phyloP scores from a whole-genome alignment of 345 rosid genomes.

The Nasturtium officinale region DNA sequence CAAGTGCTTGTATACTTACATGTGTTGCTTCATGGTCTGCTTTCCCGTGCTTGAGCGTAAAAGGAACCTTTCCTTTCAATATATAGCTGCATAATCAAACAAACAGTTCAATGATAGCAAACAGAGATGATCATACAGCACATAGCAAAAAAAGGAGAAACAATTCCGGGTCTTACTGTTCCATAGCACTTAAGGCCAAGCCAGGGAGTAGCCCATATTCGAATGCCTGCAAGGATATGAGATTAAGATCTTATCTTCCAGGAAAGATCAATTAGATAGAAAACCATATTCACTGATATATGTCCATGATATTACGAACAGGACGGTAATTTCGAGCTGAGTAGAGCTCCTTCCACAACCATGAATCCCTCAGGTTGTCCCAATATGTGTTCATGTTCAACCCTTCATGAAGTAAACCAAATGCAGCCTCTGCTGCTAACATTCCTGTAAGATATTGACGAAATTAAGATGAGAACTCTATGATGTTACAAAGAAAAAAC shows the following conservation, averaged over 20 bases:
- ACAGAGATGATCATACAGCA: constrained; percentile 15
- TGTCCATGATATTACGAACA: constrained; percentile 51
- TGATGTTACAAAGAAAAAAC: not conserved
- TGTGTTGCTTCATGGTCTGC: constrained; percentile 89
- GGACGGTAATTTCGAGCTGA: constrained; percentile 85
- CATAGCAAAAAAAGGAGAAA: constrained; percentile 12
- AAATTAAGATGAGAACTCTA: constrained; percentile 1
- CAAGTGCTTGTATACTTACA: constrained; percentile 47
- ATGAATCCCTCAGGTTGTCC: constrained; percentile 68
- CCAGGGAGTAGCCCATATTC: constrained; percentile 91
- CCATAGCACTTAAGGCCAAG: constrained; percentile 72
- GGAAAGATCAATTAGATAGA: constrained; percentile 23
- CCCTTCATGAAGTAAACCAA: constrained; percentile 62
- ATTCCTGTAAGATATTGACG: constrained; percentile 60
- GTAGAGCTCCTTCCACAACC: constrained; percentile 93
- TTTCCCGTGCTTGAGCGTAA: constrained; percentile 85
- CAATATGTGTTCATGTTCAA: constrained; percentile 70
- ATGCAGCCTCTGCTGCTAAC: constrained; percentile 94
- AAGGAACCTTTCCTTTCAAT: constrained; percentile 70
- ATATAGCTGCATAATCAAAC: constrained; percentile 64
- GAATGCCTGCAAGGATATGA: constrained; percentile 62
- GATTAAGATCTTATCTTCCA: constrained; percentile 22
- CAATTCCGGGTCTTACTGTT: constrained; percentile 62
- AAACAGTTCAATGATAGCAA: constrained; percentile 5
- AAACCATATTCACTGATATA: not conserved